Conservation (phyloP, 2,329 filamentous ascomycete species). For the Nigrograna mackinnonii region DNA sequence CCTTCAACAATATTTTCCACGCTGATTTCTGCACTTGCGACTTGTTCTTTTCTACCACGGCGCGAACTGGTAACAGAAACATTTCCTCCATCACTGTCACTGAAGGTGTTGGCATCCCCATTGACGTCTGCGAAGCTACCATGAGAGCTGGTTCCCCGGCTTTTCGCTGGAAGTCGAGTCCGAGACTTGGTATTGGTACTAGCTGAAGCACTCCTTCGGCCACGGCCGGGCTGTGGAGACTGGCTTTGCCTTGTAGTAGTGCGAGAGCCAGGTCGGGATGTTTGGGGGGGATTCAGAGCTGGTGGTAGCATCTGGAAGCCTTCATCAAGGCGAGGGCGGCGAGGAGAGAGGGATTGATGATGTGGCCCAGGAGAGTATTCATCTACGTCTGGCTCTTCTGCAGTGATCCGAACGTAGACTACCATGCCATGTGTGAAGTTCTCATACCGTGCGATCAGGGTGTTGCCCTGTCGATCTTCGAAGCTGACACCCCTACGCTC, state of each 20-base stretch:
- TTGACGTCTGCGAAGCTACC: conserved; percentile 61
- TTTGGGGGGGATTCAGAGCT: conserved; percentile 63
- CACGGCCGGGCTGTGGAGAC: conserved; percentile 71
- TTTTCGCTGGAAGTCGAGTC: conserved; percentile 69
- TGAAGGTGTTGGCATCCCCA: conserved; percentile 74
- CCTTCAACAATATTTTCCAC: conserved; percentile 98
- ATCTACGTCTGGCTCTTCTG: conserved; percentile 55
- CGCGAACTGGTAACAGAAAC: conserved; percentile 73
- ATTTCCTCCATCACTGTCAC: conserved; percentile 82
- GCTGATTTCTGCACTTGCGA: conserved; percentile 95
- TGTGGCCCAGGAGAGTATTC: conserved; percentile 52
- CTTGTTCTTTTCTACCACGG: conserved; percentile 77
- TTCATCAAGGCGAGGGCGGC: conserved; percentile 63
- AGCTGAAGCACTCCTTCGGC: conserved; percentile 76
- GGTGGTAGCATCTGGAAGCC: conserved; percentile 67
- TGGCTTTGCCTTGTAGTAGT: conserved; percentile 76
- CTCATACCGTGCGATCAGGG: conserved; percentile 92
- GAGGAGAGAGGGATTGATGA: conserved; percentile 55
- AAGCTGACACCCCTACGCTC: conserved; percentile 87
- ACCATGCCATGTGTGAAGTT: conserved; percentile 93
- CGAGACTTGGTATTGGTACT: conserved; percentile 61
- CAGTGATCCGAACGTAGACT: conserved; percentile 86
- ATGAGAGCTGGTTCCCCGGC: conserved; percentile 64
- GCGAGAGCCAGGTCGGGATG: conserved; percentile 70
- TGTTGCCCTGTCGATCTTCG: conserved; percentile 86